These are phyloP conservation scores for Penicillium parvum DNA, from an alignment of 495 filamentous ascomycete genomes.

Conservation along the genomic window DNA sequence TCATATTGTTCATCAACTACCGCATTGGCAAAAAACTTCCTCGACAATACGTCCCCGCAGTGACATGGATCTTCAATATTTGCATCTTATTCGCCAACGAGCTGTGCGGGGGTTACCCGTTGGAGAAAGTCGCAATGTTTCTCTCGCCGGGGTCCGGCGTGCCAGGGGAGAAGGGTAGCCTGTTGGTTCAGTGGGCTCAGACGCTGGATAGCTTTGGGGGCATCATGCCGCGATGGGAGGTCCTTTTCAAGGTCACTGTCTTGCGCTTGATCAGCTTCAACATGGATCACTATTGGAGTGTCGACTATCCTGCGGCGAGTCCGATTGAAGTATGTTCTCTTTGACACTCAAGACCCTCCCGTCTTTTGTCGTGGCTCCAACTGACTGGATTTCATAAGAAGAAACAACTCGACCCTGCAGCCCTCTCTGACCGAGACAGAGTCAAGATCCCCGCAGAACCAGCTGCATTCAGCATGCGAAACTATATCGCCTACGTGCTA, in stretches of 20 bases:
- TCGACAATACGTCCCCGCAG: conserved; percentile 59
- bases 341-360: neutral
- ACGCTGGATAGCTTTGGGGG: conserved; percentile 75
- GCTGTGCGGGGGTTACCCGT: conserved; percentile 70
- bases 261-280: conserved; percentile 94
- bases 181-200: conserved; percentile 52
- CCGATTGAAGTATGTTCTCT: conserved; percentile 72
- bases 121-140: conserved; percentile 54
- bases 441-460: conserved; percentile 67
- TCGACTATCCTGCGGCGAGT: conserved; percentile 58
- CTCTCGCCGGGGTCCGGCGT: conserved; percentile 34
- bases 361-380: conserved; percentile 2
- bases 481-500: conserved; percentile 81
- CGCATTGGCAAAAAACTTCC: conserved; percentile 67
- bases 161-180: conserved; percentile 27
- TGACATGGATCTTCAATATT: conserved; percentile 95
- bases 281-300: conserved; percentile 92
- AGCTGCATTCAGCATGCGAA: conserved; percentile 68
- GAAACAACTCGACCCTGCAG: conserved; percentile 87
- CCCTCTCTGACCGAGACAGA: conserved; percentile 82
- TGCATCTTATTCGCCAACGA: conserved; percentile 86
- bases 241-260: conserved; percentile 96
- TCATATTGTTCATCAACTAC: conserved; percentile 79
- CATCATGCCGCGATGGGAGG: conserved; percentile 82
- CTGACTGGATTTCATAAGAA: conserved; percentile 78